These are phyloP conservation scores for Metahyphopichia silvanorum DNA, from an alignment of 805 yeast species.

Conservation along the genomic window DNA sequence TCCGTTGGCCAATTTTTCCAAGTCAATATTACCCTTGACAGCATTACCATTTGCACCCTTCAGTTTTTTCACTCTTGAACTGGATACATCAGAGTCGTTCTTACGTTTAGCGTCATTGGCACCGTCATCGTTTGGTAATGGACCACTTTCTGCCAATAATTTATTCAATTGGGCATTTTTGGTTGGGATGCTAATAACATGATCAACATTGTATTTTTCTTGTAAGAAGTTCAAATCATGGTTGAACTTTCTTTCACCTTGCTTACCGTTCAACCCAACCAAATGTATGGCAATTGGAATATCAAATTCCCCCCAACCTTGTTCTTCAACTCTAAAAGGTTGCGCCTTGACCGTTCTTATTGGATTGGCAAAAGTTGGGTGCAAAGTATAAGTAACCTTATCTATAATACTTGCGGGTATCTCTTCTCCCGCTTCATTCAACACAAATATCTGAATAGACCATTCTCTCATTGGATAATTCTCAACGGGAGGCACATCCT, in stretches of 20 bases:
- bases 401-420: constrained; percentile 86
- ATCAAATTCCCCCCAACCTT: constrained; percentile 99
- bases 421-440: constrained; percentile 78
- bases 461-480: constrained; percentile 95
- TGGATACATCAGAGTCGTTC: constrained; percentile 19
- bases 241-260: constrained; percentile 80
- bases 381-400: constrained; percentile 88
- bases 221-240: constrained; percentile 88
- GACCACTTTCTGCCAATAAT: constrained; percentile 76
- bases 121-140: constrained; percentile 53
- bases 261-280: constrained; percentile 62
- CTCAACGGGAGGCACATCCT: constrained; percentile 79
- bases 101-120: constrained; percentile 22
- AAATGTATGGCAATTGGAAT: constrained; percentile 74
- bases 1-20: constrained; percentile 88
- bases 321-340: constrained; percentile 85
- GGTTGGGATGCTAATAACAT: constrained; percentile 70
- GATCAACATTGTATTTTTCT: constrained; percentile 75
- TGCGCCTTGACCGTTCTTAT: constrained; percentile 73
- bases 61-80: constrained; percentile 46
- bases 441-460: constrained; percentile 72
- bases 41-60: constrained; percentile 45
- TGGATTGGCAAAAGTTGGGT: constrained; percentile 93
- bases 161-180: constrained; percentile 67
- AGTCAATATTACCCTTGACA: constrained; percentile 73